phyloP scores from a whole-genome alignment of 768 basidiomycete genomes.

The Kwoniella dejecticola region DNA sequence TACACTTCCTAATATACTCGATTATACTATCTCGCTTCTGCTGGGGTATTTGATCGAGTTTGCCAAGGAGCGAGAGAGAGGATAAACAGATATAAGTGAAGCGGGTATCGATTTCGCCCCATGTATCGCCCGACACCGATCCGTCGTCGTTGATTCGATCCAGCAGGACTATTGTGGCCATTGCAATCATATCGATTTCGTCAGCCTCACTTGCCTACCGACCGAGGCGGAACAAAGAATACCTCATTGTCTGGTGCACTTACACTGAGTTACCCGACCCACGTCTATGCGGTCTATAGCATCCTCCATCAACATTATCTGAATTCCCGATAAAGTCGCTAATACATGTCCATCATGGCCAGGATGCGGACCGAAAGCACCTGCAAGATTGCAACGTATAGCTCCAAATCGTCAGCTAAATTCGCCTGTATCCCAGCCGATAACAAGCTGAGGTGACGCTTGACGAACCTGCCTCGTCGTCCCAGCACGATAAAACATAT shows the following conservation, averaged over 20 bases:
- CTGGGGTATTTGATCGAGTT: slow-evolving; percentile 63
- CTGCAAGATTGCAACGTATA: no score
- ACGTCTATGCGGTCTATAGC: slow-evolving; percentile 71
- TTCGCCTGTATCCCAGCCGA: no score
- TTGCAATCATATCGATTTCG: no score
- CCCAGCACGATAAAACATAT: slow-evolving; percentile 95
- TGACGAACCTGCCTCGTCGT: slow-evolving; percentile 86
- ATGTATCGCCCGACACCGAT: slow-evolving; percentile 83
- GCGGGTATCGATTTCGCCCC: slow-evolving; percentile 90
- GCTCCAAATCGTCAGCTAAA: no score
- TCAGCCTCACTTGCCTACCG: no score
- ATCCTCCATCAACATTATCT: slow-evolving; percentile 83
- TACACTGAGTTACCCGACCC: slow-evolving; percentile 73
- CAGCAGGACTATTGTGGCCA: slow-evolving; percentile 74
- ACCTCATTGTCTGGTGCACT: slow-evolving; percentile 42
- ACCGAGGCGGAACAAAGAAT: neutral
- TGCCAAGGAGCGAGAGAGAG: slow-evolving; percentile 77
- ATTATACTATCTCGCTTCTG: slow-evolving; percentile 59
- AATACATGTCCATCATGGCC: slow-evolving; percentile 88
- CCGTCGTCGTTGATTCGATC: slow-evolving; percentile 78
- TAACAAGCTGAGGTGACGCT: no score
- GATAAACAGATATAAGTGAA: slow-evolving; percentile 86
- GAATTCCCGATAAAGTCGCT: slow-evolving; percentile 85
- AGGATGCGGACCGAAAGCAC: slow-evolving; percentile 88
- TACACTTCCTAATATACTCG: slow-evolving; percentile 72